These are phyloP conservation scores for Cucumis cinereus DNA, from an alignment of 306 rosid species.

Conservation along the genomic window DNA sequence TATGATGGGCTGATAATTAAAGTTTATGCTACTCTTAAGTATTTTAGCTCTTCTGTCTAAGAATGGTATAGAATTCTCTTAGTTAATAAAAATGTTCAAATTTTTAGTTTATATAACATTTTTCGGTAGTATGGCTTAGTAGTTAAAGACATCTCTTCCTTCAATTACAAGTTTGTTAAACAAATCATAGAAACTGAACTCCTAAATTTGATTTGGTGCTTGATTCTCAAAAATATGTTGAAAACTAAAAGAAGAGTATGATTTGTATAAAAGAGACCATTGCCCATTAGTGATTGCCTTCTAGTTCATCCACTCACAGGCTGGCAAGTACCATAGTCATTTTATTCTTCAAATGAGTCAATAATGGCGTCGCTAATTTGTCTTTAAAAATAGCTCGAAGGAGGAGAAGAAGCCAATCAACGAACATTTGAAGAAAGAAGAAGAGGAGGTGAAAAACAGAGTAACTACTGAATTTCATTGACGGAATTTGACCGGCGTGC, in stretches of 20 bases:
- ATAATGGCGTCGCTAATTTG: no score
- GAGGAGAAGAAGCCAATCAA: not conserved
- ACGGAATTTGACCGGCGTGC: slow-evolving; percentile 1
- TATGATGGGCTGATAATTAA: not conserved
- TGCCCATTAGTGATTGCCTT: no score
- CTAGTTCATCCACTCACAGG: no score
- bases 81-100: not conserved
- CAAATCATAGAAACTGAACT: not conserved
- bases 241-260: no score
- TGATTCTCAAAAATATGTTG: no score
- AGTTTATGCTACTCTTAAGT: not conserved
- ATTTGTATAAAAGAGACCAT: no score
- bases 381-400: not conserved
- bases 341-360: no score
- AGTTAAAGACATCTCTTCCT: not conserved
- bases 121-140: not conserved
- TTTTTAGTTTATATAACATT: not conserved
- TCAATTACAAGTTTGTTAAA: not conserved
- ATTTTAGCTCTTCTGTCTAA: not conserved
- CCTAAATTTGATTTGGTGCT: no score
- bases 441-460: not conserved
- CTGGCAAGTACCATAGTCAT: no score
- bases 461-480: not conserved
- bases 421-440: not conserved
- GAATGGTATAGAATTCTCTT: not conserved